Percentiles rank a stretch among this genome's conserved stretches.
Evolutionary conservation across 2,329 filamentous ascomycete genomes (phyloP).

Genomic region (Aspergillus latus): DNA sequence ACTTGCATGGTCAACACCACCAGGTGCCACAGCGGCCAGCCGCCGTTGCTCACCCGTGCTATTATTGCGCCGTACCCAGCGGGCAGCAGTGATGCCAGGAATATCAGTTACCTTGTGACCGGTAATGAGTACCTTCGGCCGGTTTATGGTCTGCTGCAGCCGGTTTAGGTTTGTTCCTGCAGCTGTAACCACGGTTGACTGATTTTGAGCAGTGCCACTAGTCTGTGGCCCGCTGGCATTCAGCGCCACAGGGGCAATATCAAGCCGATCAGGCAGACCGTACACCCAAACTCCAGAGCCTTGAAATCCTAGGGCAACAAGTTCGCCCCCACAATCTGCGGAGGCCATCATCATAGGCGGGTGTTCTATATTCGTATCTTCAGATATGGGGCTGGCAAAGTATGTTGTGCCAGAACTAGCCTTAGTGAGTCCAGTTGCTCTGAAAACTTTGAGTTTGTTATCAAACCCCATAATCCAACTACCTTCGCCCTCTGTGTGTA

Average conservation of each 20-base stretch:
- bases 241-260: slow-evolving; percentile 49
- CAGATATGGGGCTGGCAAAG: slow-evolving; percentile 66
- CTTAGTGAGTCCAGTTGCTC: slow-evolving; percentile 73
- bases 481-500: slow-evolving; percentile 57
- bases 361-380: slow-evolving; percentile 54
- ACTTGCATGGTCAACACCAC: slow-evolving; percentile 60
- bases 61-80: slow-evolving; percentile 65
- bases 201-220: slow-evolving; percentile 6
- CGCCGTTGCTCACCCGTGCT: slow-evolving; percentile 51
- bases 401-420: slow-evolving; percentile 74
- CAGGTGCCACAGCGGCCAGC: slow-evolving; percentile 70
- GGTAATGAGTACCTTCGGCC: slow-evolving; percentile 67
- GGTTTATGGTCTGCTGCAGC: slow-evolving; percentile 35
- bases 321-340: slow-evolving; percentile 66
- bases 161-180: slow-evolving; percentile 28
- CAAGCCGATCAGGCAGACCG: slow-evolving; percentile 71
- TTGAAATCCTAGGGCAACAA: slow-evolving; percentile 72
- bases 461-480: slow-evolving; percentile 79
- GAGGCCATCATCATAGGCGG: slow-evolving; percentile 69
- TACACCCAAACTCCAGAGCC: slow-evolving; percentile 75
- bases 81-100: slow-evolving; percentile 65
- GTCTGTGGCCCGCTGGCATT: slow-evolving; percentile 4
- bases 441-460: slow-evolving; percentile 72
- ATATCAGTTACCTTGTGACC: slow-evolving; percentile 67
- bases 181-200: not conserved